Conservation (phyloP, 495 filamentous ascomycete genomes). For the Podospora anserina region DNA sequence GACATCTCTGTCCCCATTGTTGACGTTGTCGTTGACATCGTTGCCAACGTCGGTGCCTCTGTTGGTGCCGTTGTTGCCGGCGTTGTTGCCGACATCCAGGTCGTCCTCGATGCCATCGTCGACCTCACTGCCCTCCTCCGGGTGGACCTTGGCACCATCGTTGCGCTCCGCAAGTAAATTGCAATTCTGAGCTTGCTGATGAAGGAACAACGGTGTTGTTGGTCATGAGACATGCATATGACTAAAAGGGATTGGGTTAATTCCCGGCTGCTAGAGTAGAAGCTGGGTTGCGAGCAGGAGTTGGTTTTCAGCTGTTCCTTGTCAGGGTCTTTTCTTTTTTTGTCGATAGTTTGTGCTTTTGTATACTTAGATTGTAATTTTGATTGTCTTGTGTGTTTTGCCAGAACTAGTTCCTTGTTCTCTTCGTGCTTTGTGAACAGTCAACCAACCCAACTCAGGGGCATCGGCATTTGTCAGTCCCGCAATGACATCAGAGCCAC, state of each 20-base stretch:
- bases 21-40: slow-evolving; percentile 8
- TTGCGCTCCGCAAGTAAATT: neutral
- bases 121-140: neutral
- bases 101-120: slow-evolving; percentile 3
- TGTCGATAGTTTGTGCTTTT: neutral
- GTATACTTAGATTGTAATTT: neutral
- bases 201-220: neutral
- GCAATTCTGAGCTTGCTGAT: neutral
- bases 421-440: neutral
- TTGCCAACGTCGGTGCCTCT: slow-evolving; percentile 34
- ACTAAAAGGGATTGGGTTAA: neutral
- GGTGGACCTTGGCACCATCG: neutral
- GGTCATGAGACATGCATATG: neutral
- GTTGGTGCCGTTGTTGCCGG: slow-evolving; percentile 14
- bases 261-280: neutral
- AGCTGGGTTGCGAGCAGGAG: neutral
- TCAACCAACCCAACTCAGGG: too few relatives aligned
- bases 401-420: neutral
- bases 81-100: slow-evolving; percentile 1
- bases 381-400: neutral
- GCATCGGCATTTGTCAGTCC: too few relatives aligned
- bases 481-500: too few relatives aligned
- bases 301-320: neutral
- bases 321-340: neutral
- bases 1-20: slow-evolving; percentile 1